Base-by-base conservation (phyloP, 2,329 filamentous ascomycete genomes). In the Truncatella angustata region DNA sequence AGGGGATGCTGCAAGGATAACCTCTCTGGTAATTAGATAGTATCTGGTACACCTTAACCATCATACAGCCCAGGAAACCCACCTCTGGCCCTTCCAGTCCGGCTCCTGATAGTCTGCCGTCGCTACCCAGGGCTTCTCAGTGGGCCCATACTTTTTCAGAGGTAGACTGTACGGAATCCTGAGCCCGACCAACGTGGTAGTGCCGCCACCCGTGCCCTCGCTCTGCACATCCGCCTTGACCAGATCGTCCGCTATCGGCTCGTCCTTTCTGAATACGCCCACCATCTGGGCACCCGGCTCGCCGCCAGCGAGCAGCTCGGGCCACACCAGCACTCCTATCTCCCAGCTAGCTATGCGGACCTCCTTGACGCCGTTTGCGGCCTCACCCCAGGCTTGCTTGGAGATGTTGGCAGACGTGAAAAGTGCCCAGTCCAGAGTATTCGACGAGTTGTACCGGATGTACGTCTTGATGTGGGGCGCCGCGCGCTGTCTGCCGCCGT, bases 391-490 rank as follows among this genome's bases (percentile, higher is more conserved):
- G 0, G 91, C 91, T 69, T 96, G 91, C 55, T 86, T 93, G 2
- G 89, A 94, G 2, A 96, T 68, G 60, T 96, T 96, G n/a, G 91
- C 91, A n/a, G 89, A 94, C 0, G 90, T 95, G 2, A 95, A 67
- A 57, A 96, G 76, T 2, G 89, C 90, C 92, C 91, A 96, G 63
- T 94, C 88, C 35, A 95, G 85, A 0, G 70, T 68, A 2, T 61
- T 65, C 16, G 72, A 63, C n/a, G 66, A 58, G 20, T 39, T 49
- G 58, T 79, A 91, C 4, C 88, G 82, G 40, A 92, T 84, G 62
- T 94, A 96, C 0, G 91, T 96, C 67, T 96, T 96, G 65, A 96
- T 88, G 60, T 96, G 91, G 0, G 91, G 91, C 1, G 90, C 90
- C 16, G 90, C 91, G 26, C 83, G 77, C 44, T 81, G 75, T 50